phyloP scores from a whole-genome alignment of 2,329 filamentous ascomycete genomes.

The Colletotrichum orbiculare region DNA sequence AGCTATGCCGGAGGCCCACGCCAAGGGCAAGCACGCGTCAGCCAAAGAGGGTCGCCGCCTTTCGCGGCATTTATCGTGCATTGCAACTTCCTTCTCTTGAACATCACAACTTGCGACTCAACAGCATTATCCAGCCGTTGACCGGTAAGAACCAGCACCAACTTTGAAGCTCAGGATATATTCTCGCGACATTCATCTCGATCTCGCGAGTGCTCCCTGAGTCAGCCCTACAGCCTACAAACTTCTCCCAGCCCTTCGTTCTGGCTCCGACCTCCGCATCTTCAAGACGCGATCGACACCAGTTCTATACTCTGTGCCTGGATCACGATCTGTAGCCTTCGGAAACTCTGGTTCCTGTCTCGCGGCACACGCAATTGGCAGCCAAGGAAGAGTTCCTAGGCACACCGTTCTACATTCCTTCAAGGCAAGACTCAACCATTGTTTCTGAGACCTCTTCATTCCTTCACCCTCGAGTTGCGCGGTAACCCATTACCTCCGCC shows the following conservation, averaged over 20 bases:
- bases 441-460: slow-evolving; percentile 32
- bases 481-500: slow-evolving; percentile 19
- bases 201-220: neutral
- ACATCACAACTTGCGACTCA: neutral
- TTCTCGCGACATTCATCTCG: neutral
- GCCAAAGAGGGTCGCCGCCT: slow-evolving; percentile 31
- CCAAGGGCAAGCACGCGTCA: slow-evolving; percentile 36
- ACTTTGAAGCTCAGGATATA: no score
- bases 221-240: slow-evolving; percentile 1
- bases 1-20: slow-evolving; percentile 30
- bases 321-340: slow-evolving; percentile 17
- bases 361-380: neutral
- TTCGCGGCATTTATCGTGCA: slow-evolving; percentile 30
- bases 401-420: slow-evolving; percentile 33
- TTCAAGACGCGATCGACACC: slow-evolving; percentile 16
- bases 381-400: slow-evolving; percentile 18
- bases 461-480: slow-evolving; percentile 32
- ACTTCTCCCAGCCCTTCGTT: neutral
- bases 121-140: no score
- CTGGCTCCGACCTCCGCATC: slow-evolving; percentile 1
- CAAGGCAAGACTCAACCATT: slow-evolving; percentile 35
- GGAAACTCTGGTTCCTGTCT: slow-evolving; percentile 4
- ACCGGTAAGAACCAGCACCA: no score
- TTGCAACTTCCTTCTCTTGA: slow-evolving; percentile 25
- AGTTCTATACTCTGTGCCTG: neutral